Evolutionary conservation across 2,329 filamentous ascomycete genomes (phyloP).

Genomic region (Cercospora beticola): DNA sequence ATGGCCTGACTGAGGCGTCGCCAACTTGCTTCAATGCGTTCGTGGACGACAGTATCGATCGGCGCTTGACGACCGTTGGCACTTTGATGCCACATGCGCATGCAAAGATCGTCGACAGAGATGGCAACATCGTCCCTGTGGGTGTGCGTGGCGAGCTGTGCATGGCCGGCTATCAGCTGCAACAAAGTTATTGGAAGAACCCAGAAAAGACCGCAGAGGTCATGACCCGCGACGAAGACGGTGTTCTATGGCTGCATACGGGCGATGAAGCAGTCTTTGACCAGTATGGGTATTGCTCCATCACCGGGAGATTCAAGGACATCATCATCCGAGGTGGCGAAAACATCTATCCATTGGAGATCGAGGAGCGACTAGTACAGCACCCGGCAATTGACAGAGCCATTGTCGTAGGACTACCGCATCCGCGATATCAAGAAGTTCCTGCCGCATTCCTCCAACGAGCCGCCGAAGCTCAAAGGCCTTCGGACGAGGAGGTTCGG

Average conservation of each 20-base stretch:
- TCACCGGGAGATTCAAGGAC: constrained; percentile 37
- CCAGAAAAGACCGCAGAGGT: constrained; percentile 71
- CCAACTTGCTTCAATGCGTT: constrained; percentile 81
- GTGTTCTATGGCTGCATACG: constrained; percentile 62
- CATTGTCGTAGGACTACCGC: constrained; percentile 34
- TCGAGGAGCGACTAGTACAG: constrained; percentile 34
- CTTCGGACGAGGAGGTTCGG: constrained; percentile 14
- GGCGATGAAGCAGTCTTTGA: constrained; percentile 58
- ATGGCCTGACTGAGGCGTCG: constrained; percentile 70
- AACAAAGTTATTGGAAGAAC: constrained; percentile 64
- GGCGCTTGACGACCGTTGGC: constrained; percentile 70
- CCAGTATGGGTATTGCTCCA: constrained; percentile 43
- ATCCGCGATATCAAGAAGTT: constrained; percentile 36
- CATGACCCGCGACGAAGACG: constrained; percentile 53
- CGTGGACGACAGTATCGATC: constrained; percentile 67
- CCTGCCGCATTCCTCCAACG: constrained; percentile 39
- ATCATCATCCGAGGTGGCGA: constrained; percentile 58
- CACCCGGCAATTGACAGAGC: constrained; percentile 32
- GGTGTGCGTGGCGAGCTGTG: constrained; percentile 71
- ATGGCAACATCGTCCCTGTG: constrained; percentile 65
- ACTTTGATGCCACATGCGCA: constrained; percentile 69
- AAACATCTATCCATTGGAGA: constrained; percentile 54
- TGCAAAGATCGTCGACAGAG: constrained; percentile 73
- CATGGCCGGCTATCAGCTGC: constrained; percentile 74
- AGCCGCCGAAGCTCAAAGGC: constrained; percentile 12